Conservation (phyloP, 2,329 filamentous ascomycete genomes). For the Thielaviopsis musarum region DNA sequence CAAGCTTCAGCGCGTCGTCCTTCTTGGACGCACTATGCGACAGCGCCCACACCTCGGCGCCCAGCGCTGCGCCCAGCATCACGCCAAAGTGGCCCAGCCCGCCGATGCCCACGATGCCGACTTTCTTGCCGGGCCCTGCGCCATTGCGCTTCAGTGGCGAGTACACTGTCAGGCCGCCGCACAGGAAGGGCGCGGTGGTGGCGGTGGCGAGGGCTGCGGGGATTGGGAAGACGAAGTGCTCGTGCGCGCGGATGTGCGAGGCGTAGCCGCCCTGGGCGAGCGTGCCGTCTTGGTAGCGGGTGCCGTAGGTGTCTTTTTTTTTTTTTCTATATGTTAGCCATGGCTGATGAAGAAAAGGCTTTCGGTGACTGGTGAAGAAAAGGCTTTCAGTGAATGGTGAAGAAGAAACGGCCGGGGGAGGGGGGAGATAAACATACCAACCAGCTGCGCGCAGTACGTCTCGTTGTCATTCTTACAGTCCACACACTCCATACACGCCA, state of each 20-base stretch:
- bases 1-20: conserved; percentile 34
- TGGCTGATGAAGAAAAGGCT: no score
- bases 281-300: conserved; percentile 41
- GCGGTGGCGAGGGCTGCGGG: conserved; percentile 47
- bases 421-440: conserved; percentile 30
- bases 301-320: conserved; percentile 35
- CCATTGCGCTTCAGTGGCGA: conserved; percentile 59
- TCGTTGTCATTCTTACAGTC: conserved; percentile 51
- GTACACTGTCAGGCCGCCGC: conserved; percentile 64
- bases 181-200: conserved; percentile 62
- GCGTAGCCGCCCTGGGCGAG: conserved; percentile 45
- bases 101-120: conserved; percentile 55
- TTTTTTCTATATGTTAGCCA: neutral
- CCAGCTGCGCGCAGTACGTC: conserved; percentile 47
- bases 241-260: conserved; percentile 53
- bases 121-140: conserved; percentile 55
- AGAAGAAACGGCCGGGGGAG: no score
- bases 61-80: conserved; percentile 48
- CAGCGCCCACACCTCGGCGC: conserved; percentile 36
- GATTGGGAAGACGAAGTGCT: conserved; percentile 59
- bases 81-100: conserved; percentile 53
- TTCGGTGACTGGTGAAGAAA: no score
- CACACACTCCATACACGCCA: conserved; percentile 46
- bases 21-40: conserved; percentile 39
- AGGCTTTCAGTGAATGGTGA: no score